Evolutionary conservation across 1,139 yeast species (phyloP).

Genomic region (Candida sanyaensis): DNA sequence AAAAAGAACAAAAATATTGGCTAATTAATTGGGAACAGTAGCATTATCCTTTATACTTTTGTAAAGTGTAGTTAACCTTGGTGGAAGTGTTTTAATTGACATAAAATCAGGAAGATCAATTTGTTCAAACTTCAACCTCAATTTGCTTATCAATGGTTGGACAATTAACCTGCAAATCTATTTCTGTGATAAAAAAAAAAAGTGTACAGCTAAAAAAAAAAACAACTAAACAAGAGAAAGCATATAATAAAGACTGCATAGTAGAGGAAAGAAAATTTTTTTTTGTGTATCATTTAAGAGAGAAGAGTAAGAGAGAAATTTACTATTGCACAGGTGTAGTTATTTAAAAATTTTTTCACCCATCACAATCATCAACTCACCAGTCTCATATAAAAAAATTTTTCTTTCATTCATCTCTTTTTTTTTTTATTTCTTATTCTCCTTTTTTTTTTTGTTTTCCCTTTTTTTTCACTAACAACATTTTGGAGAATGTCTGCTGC

Average conservation of each 20-base stretch:
- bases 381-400: constrained; percentile 1
- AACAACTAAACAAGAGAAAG: neutral
- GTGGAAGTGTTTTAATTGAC: too few species aligned
- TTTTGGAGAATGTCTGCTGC: constrained; percentile 58
- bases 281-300: neutral
- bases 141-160: neutral
- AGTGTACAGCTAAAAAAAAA: neutral
- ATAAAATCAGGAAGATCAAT: neutral
- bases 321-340: neutral
- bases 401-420: neutral
- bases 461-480: constrained; percentile 13
- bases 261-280: neutral
- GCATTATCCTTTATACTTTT: too few species aligned
- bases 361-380: constrained; percentile 1
- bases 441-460: constrained; percentile 6
- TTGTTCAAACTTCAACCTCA: neutral
- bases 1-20: too few species aligned
- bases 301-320: neutral
- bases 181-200: too few species aligned
- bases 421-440: constrained; percentile 3
- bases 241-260: neutral
- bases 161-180: too few species aligned
- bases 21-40: too few species aligned
- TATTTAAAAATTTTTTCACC: constrained; percentile 2
- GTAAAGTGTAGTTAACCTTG: too few species aligned